These are phyloP conservation scores for Scedosporium minutisporum DNA, from an alignment of 2,329 filamentous ascomycete genomes.

Conservation along the genomic window DNA sequence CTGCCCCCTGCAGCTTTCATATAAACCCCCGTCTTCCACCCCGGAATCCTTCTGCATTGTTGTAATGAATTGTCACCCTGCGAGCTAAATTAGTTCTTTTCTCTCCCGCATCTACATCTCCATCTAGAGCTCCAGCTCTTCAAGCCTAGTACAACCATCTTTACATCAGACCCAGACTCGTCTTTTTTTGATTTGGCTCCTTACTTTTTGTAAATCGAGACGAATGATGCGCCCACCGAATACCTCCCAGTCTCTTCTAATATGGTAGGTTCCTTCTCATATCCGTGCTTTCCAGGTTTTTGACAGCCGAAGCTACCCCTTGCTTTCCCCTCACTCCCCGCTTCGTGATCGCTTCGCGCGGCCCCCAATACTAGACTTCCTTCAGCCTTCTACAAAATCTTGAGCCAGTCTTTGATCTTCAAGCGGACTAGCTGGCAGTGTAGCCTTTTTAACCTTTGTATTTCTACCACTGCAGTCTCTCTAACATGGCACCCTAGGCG, in stretches of 20 bases:
- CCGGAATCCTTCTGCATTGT: not conserved
- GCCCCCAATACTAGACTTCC: not conserved
- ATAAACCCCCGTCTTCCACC: not conserved
- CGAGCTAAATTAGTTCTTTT: not conserved
- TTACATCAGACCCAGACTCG: not conserved
- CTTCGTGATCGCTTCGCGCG: not conserved
- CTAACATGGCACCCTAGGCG: not conserved
- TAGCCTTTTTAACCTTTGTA: not conserved
- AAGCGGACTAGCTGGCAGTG: not conserved
- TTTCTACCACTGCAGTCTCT: not conserved
- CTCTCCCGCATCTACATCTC: not conserved
- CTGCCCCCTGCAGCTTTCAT: not conserved
- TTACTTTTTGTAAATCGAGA: not conserved
- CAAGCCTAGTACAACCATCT: not conserved
- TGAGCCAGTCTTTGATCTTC: no score
- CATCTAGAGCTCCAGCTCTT: not conserved
- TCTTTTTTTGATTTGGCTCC: not conserved
- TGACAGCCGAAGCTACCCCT: no score
- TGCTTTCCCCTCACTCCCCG: not conserved
- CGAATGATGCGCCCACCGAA: not conserved
- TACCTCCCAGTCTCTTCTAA: not conserved
- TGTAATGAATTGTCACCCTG: not conserved
- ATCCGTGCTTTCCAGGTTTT: no score
- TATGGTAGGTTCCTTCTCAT: not conserved
- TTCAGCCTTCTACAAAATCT: not conserved